Conservation (phyloP, 1,284 basidiomycete species). For the Fomitopsis betulina region DNA sequence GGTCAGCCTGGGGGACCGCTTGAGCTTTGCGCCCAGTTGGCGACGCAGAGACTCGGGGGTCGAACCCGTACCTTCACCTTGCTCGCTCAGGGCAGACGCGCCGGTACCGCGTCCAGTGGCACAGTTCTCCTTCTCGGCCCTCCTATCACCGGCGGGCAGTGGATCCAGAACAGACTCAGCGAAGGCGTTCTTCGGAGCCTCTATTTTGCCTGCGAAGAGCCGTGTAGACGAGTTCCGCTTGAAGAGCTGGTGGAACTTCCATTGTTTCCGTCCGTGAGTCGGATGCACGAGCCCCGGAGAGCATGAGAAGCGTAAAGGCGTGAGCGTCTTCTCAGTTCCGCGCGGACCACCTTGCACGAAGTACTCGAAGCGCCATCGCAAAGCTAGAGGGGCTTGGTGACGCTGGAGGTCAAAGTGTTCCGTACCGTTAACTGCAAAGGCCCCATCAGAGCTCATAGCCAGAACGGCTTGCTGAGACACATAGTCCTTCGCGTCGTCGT, state of each 20-base stretch:
- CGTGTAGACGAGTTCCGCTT: constrained; percentile 62
- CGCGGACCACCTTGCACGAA: constrained; percentile 52
- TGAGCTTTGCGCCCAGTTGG: neutral
- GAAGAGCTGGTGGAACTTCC: constrained; percentile 62
- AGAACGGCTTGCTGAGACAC: constrained; percentile 68
- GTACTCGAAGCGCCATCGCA: constrained; percentile 77
- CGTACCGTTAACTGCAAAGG: constrained; percentile 65
- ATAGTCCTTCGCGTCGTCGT: constrained; percentile 64
- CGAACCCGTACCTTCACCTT: neutral
- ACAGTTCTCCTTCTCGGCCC: neutral
- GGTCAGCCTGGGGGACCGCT: neutral
- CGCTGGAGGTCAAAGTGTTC: constrained; percentile 37
- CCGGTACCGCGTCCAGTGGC: neutral
- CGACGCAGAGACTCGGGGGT: neutral
- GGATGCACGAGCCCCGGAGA: constrained; percentile 63
- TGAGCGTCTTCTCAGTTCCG: constrained; percentile 64
- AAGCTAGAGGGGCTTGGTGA: constrained; percentile 31
- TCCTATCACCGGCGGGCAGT: neutral
- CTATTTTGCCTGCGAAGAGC: constrained; percentile 52
- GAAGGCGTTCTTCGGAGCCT: neutral
- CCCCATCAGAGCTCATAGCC: constrained; percentile 60
- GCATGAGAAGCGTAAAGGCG: constrained; percentile 69
- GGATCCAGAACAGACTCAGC: neutral
- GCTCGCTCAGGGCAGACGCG: neutral
- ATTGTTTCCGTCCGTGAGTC: constrained; percentile 56